Evolutionary conservation across 73 alveolate genomes (phyloP).

Genomic region (Paramecium bursaria): DNA sequence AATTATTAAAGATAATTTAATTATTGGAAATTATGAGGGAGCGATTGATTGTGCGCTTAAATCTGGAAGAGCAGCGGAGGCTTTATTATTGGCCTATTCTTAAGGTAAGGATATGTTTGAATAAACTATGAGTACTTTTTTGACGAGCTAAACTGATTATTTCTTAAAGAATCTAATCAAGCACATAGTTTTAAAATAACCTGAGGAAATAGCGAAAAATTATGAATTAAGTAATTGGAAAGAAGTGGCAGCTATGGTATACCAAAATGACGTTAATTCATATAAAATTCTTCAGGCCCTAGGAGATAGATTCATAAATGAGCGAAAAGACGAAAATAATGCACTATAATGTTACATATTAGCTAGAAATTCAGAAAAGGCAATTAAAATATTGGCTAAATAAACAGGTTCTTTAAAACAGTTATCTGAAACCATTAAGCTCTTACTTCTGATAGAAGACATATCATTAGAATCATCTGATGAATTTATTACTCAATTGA

Average conservation of each 20-base stretch:
- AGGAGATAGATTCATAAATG: slow-evolving; percentile 79
- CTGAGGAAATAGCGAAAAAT: slow-evolving; percentile 88
- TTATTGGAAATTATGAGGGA: slow-evolving; percentile 95
- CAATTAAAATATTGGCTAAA: slow-evolving; percentile 74
- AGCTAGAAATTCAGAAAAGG: slow-evolving; percentile 73
- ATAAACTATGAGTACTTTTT: slow-evolving; percentile 87
- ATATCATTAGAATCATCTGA: background rate
- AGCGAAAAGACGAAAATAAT: slow-evolving; percentile 77
- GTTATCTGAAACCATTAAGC: slow-evolving; percentile 65
- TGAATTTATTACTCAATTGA: background rate
- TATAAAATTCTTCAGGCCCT: slow-evolving; percentile 69
- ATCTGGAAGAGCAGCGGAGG: slow-evolving; percentile 96
- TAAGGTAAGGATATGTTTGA: slow-evolving; percentile 88
- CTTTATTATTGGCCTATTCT: slow-evolving; percentile 88
- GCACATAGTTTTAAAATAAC: slow-evolving; percentile 86
- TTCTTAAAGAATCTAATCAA: slow-evolving; percentile 89
- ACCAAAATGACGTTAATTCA: slow-evolving; percentile 69
- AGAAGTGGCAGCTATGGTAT: slow-evolving; percentile 89
- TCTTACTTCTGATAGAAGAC: background rate
- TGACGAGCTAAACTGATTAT: slow-evolving; percentile 87
- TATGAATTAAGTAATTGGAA: slow-evolving; percentile 93
- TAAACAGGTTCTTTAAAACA: slow-evolving; percentile 61
- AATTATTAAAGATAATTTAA: slow-evolving; percentile 89
- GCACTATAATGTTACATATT: slow-evolving; percentile 83
- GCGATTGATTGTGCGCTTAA: slow-evolving; percentile 95